Evolutionary conservation across 441 rosid genomes (phyloP), one percentile per base, ranked within the genome.

Genomic region (Pelargonium citronellum): DNA sequence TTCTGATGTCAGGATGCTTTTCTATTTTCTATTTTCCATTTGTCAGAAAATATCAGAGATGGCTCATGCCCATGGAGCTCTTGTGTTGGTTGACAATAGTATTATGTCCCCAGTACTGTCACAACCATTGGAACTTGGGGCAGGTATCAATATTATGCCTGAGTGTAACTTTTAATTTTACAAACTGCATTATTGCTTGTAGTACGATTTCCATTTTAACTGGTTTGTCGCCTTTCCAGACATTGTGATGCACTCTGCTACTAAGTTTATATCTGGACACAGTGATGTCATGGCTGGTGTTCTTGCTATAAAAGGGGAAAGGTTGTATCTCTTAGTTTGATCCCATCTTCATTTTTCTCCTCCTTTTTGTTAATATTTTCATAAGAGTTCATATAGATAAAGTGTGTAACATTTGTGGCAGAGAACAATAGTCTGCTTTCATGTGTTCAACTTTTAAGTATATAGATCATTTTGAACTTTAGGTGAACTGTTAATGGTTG

Each of bases 81-180:
- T 89, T 78, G 55, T 95, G 70, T 79, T 95, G 85, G 96, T 90
- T 30, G 97, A 95, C 79, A 92, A 95, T 77, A 95, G 96, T 79
- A 89, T 94, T 55, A 79, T 94, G 97, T 91, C 99, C 19, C 91
- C 96, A 64, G 92, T 91, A 65, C 75, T 90, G 68, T 87, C 92
- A 43, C 95, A 68, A 53, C 99, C 97, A 11, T 64, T 94, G 81
- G 91, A 91, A 79, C 91, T 94, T 73, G 99, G 97, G 81, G 97
- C 96, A 79, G 97, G 96, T 90, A 73, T 41, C 65, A 30, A 34
- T 60, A 44, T 47, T 64, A 16, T 20, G 34, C 22, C 16, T 61
- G 41, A 7, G 17, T 69, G 27, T 71, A 19, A 22, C 8, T 16
- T 65, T 5, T 4, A 7, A 19, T 67, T 64, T 17, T 49, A 19